Evolutionary conservation across 2,329 filamentous ascomycete species (phyloP), one percentile per base, ranked within the genome.

Genomic region (Hirsutella rhossiliensis): DNA sequence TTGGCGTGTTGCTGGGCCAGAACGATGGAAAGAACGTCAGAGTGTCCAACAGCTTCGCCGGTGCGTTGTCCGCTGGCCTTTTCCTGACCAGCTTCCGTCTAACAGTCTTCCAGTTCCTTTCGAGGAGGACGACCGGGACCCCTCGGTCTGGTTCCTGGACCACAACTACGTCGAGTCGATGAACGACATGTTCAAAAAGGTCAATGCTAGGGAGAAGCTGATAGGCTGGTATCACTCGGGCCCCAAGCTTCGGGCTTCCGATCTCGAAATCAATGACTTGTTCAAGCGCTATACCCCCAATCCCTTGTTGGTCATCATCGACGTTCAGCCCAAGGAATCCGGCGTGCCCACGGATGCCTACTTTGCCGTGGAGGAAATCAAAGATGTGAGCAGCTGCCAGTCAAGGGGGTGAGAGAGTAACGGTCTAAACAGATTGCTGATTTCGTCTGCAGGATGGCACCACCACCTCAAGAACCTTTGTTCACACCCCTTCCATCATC

Each of bases 181-280:
- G 92, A 94, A 92, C 70, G 92, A 97, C 67, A 98, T 98, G 92
- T 98, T 98, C 78, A 98, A 98, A 75, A 97, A 97, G 72, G 89
- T 98, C 75, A 98, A 98, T 71, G 92, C 92, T 48, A 76, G 87
- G 51, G 92, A 98, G 72, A 97, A 97, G 80, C 77, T 98, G 64
- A 94, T 98, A 75, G 92, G 92, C 60, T 98, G 92, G 92, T 98
- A 98, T 67, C 92, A 98, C 69, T 94, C 92, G 18, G 92, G 92
- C 37, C 92, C 92, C 34, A 98, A 97, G 75, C 75, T 98, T 59
- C 82, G 92, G 61, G 90, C 89, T 45, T 96, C 92, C 39, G 92
- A 98, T 73, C 72, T 98, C 54, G 87, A 97, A 71, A 95, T 98
- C 82, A 98, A 98, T 69, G 92, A 98, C 70, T 79, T 98, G 47